Conservation (phyloP, 768 basidiomycete genomes). For the Pisolithus orientalis region DNA sequence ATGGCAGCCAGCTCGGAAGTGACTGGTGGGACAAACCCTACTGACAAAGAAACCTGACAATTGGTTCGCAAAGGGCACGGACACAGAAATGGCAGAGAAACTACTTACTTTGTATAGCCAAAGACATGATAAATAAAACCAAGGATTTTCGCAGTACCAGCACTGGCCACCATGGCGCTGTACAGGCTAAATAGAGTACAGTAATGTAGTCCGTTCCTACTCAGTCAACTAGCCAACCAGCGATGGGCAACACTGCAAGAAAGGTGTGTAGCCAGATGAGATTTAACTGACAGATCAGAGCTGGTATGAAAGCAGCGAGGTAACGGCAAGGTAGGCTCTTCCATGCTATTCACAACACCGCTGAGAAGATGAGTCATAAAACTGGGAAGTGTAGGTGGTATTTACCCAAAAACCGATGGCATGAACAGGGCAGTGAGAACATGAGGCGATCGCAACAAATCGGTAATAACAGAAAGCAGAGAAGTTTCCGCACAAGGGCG, state of each 20-base stretch:
- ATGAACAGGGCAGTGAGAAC: neutral
- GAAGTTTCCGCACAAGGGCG: constrained; percentile 25
- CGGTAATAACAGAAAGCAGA: constrained; percentile 36
- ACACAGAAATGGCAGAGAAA: neutral
- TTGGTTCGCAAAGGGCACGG: neutral
- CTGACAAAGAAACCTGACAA: constrained; percentile 54
- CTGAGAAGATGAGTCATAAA: too few species aligned
- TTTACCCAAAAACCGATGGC: too few species aligned
- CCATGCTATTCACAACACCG: too few species aligned
- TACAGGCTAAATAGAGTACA: constrained; percentile 38
- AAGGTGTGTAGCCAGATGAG: too few species aligned
- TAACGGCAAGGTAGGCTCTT: too few species aligned
- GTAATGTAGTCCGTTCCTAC: constrained; percentile 52
- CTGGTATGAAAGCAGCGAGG: too few species aligned
- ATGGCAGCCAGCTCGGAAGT: constrained; percentile 63
- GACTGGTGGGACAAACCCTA: constrained; percentile 50
- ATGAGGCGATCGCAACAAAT: constrained; percentile 40
- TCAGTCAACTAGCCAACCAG: neutral
- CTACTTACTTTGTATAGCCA: constrained; percentile 49
- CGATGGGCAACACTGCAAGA: too few species aligned
- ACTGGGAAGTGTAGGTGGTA: too few species aligned
- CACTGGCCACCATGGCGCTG: constrained; percentile 60
- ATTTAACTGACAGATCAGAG: too few species aligned
- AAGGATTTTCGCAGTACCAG: constrained; percentile 50
- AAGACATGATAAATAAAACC: constrained; percentile 30